These are phyloP conservation scores for Blastocystis sp. DNA, from an alignment of 352 stramenopile species.

Conservation along the genomic window DNA sequence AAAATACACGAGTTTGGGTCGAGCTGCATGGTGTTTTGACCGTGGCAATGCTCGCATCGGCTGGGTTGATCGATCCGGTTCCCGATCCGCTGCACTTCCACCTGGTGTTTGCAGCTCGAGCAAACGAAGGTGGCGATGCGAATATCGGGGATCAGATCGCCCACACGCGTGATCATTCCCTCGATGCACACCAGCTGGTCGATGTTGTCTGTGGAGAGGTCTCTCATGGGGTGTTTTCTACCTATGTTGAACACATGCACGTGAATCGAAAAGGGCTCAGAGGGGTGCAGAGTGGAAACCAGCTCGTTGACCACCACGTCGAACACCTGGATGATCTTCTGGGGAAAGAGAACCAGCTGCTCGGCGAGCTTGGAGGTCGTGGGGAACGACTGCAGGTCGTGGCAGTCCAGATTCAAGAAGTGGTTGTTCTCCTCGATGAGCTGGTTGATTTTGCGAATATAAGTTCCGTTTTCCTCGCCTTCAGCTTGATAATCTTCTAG, in stretches of 20 bases:
- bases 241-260: constrained; percentile 87
- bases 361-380: constrained; percentile 83
- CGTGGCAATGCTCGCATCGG: constrained; percentile 77
- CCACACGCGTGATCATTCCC: constrained; percentile 94
- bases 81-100: constrained; percentile 85
- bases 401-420: constrained; percentile 82
- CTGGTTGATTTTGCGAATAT: constrained; percentile 74
- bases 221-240: constrained; percentile 84
- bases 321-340: constrained; percentile 68
- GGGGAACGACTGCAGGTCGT: constrained; percentile 77
- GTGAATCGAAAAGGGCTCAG: constrained; percentile 66
- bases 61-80: constrained; percentile 89
- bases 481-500: constrained; percentile 74
- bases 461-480: constrained; percentile 66
- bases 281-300: constrained; percentile 79
- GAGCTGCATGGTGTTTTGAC: constrained; percentile 83
- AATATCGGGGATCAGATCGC: constrained; percentile 91
- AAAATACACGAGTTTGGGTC: constrained; percentile 95
- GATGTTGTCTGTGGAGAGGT: constrained; percentile 91
- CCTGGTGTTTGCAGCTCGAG: constrained; percentile 79
- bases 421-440: constrained; percentile 76
- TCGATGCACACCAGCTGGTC: constrained; percentile 90
- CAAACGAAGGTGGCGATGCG: constrained; percentile 94
- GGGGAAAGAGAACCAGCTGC: constrained; percentile 91
- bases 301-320: constrained; percentile 93